These are phyloP conservation scores for Cryphonectria carpinicola DNA, from an alignment of 2,329 filamentous ascomycete species.

Conservation along the genomic window DNA sequence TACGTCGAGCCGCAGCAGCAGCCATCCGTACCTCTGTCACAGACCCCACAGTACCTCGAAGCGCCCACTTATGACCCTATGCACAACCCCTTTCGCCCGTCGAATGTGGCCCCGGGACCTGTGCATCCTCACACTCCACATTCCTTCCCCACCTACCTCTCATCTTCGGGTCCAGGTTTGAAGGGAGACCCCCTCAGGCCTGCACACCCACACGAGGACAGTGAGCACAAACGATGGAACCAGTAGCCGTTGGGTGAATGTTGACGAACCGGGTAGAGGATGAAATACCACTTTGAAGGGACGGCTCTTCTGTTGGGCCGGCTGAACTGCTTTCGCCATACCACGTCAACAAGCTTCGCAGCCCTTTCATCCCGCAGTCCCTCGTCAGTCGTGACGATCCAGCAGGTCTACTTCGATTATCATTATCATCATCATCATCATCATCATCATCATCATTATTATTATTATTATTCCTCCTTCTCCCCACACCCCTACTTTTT, in stretches of 20 bases:
- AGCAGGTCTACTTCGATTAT: constrained; percentile 11
- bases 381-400: constrained; percentile 16
- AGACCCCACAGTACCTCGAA: constrained; percentile 35
- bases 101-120: constrained; percentile 30
- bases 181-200: constrained; percentile 31
- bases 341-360: constrained; percentile 25
- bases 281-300: not conserved
- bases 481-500: not conserved
- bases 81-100: constrained; percentile 35
- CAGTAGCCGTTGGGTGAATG: not conserved
- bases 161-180: constrained; percentile 26
- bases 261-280: not conserved
- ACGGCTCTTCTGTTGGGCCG: constrained; percentile 20
- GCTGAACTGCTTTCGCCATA: constrained; percentile 27
- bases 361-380: constrained; percentile 18
- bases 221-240: constrained; percentile 26
- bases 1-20: constrained; percentile 37
- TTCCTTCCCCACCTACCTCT: constrained; percentile 31
- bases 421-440: not conserved
- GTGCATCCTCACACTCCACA: constrained; percentile 30
- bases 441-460: not conserved
- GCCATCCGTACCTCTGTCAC: constrained; percentile 34
- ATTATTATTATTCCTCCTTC: not conserved
- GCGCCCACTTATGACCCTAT: constrained; percentile 37
- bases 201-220: constrained; percentile 28